Base-by-base conservation (phyloP, 2,329 filamentous ascomycete species). In the Botryosphaeria dothidea region DNA sequence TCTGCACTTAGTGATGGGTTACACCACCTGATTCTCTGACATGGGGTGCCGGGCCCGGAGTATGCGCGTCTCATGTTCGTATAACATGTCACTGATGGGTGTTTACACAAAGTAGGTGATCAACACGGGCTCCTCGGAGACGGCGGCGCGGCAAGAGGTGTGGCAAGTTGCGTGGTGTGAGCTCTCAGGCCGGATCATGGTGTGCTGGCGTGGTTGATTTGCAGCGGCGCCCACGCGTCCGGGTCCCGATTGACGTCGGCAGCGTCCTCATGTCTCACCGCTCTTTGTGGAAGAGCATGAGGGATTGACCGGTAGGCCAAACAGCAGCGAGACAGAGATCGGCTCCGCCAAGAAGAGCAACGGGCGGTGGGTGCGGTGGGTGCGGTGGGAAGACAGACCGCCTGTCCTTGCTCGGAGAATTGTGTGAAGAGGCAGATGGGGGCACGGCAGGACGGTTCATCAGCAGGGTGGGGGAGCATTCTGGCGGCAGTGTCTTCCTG, bases 241-340 rank as follows among this genome's bases (percentile, higher is more conserved):
- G 51, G 31, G 27, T 29, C 21, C 19, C 31, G 48, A 27, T 23
- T 52, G 25, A 31, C 48, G 56, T 46, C 15, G 11, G 52, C 36
- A 43, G 15, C 36, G 36, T 21, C 7, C 8, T 15, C 38, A 19
- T 46, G 56, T 60, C 56, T 60, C 56, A 60, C 56, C 56, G 56
- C 56, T 60, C 38, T 21, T 60, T 60, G 19, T 25, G 36, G 36
- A n/a, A 15, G n/a, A 17, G 19, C 11, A 8, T 19, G 56, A 17
- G 27, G 31, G 38, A 25, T n/a, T 46, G 41, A 60, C 41, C 38
- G 56, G 52, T 57, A 43, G 52, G 36, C 52, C 52, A 57, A 43
- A 41, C 52, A 41, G 36, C 52, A 41, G 19, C 52, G 52, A 43
- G 38, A 57, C 52, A 25, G 9, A 7, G 52, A 57, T 57, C 36